phyloP scores from a whole-genome alignment of 2,329 filamentous ascomycete species.

The Neofusicoccum parvum region DNA sequence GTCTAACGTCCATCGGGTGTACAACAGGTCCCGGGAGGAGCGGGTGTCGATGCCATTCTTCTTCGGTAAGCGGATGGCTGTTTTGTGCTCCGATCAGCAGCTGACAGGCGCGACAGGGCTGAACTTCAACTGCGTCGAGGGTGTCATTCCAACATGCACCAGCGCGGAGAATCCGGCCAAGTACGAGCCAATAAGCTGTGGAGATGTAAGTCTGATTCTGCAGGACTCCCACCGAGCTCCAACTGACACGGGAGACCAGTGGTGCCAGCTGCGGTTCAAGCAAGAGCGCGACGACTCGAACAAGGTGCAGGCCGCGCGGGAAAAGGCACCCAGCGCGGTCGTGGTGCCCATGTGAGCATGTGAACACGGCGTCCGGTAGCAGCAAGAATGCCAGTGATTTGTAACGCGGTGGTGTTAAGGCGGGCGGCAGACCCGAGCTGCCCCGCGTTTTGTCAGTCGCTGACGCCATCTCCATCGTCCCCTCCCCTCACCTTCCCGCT shows the following conservation, averaged over 20 bases:
- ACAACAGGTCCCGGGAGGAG: constrained; percentile 31
- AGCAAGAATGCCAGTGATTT: too few species aligned
- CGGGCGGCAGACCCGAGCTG: background rate
- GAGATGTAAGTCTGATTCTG: background rate
- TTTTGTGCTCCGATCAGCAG: too few species aligned
- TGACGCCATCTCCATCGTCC: background rate
- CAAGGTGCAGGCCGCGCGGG: background rate
- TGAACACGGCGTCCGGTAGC: too few species aligned
- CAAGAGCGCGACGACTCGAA: background rate
- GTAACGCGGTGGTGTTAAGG: background rate
- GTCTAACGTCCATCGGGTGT: constrained; percentile 52
- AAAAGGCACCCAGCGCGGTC: background rate
- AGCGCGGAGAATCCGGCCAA: constrained; percentile 48
- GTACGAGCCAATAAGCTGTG: constrained; percentile 46
- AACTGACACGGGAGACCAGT: background rate
- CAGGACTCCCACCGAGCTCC: too few species aligned
- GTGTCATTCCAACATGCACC: constrained; percentile 52
- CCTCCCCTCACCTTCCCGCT: background rate
- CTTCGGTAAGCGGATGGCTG: constrained; percentile 34
- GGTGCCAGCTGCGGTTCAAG: constrained; percentile 3
- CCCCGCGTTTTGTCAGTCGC: background rate
- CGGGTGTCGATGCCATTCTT: constrained; percentile 61
- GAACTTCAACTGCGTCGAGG: constrained; percentile 38
- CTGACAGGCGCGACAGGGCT: background rate
- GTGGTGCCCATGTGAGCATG: background rate